Evolutionary conservation across 164 flowering plant species (phyloP), one percentile per base, ranked within the genome.

Genomic region (Aristolochia californica): DNA sequence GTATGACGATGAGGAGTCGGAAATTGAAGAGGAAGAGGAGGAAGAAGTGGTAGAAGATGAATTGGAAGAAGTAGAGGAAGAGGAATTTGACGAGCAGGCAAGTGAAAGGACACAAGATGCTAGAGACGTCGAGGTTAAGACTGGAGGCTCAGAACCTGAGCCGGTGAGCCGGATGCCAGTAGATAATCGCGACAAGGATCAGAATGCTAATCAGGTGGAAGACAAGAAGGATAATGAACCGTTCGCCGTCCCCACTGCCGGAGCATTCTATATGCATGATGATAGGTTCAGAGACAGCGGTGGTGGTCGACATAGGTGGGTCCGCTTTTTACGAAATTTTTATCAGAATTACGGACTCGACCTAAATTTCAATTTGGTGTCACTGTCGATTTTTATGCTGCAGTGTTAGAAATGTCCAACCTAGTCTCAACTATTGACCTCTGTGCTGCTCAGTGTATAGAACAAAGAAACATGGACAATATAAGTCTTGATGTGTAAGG

Each of bases 221-320:
- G 91, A 78, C 76, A 85, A 93, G 87, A 84, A 87, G 68, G 94
- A 84, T 68, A 76, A 70, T 48, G 97, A 90, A 72, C 97, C 99
- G 0, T 90, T 70, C 66, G 81, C 96, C 0, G 99, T 94, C 66
- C 99, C 99, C 0, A 90, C 95, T 5, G 95, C 95, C 20, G 99
- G 99, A 28, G 95, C 97, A 4, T 94, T 94, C 67, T 94, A 94
- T 64, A 94, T 94, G 99, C 99, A 94, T 59, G 99, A 94, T 81
- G 97, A 94, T 73, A 68, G 99, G 30, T 94, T 94, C 67, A 60
- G 84, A 51, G 93, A 83, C 59, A 90, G 57, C 74, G 81, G 80
- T 40, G 80, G 79, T 53, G 94, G 93, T 30, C 78, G 91, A 3
- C 70, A 81, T 71, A 88, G 94, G 94, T 88, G 23, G 13, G 2